Conservation (phyloP, 1,284 basidiomycete species). For the Malassezia obtusa region DNA sequence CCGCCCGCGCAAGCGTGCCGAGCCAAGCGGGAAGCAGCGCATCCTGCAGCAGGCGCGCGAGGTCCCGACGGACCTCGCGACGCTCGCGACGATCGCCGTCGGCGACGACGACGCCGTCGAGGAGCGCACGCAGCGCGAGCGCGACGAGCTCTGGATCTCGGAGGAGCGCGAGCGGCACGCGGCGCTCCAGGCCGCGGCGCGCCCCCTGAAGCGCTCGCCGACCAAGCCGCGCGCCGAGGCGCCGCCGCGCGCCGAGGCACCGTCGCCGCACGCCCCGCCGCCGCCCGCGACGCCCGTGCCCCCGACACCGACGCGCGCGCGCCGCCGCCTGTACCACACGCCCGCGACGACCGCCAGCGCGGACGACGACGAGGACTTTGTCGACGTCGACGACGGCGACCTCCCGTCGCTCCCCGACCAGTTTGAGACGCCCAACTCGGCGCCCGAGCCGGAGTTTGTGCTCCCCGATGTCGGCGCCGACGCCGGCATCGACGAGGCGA, state of each 20-base stretch:
- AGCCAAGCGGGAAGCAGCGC: not conserved
- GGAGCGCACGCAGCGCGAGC: not conserved
- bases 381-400: not conserved
- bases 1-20: not conserved
- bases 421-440: not conserved
- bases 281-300: not conserved
- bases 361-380: not conserved
- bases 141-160: constrained; percentile 5
- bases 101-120: not conserved
- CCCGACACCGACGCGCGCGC: not conserved
- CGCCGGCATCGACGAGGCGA: no score
- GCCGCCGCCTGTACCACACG: not conserved
- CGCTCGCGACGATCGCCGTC: constrained; percentile 1
- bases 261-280: not conserved
- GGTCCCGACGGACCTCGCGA: not conserved
- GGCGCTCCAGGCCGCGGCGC: not conserved
- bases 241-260: no score
- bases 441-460: not conserved
- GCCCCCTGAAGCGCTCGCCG: not conserved
- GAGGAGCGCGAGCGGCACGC: constrained; percentile 13
- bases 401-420: not conserved
- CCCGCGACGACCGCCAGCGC: not conserved
- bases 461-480: no score
- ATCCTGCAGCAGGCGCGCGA: constrained; percentile 1
- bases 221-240: not conserved